Base-by-base conservation (phyloP, 305 asterid genomes). In the Salvia sclarea region DNA sequence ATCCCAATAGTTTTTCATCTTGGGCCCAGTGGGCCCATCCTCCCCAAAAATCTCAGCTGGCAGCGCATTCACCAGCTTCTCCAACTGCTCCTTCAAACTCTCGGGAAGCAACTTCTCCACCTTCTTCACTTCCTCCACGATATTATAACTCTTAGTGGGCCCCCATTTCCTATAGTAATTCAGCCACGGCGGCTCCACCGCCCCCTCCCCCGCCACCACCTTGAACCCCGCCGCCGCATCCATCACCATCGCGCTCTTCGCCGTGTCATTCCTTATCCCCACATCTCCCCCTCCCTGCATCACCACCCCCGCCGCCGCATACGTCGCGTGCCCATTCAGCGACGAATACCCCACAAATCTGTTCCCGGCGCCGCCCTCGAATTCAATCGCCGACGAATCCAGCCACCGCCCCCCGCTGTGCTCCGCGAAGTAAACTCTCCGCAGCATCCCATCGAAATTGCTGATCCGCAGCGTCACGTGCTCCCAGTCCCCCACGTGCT, bases 401-500 rank as follows among this genome's bases (percentile, higher is more conserved):
- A 84, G 73, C 98, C 97, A 92, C 48, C 1, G 20, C 44, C 98
- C 97, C 10, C 71, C 78, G 49, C 87, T 82, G 66, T 92, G 98
- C 67, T 82, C 72, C 2, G 88, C 81, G 61, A 85, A 81, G 66
- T 76, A 92, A 14, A 81, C 91, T 43, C 24, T 80, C 78, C 80
- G 22, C 3, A 92, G 74, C 6, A 77, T 44, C 33, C 98, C 98
- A 52, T 86, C 83, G 33, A 92, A 88, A 25, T 92, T 92, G 84
- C 94, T 92, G 72, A 92, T 81, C 40, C 98, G 72, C 5, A 92
- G 76, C 1, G 98, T 93, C 55, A 93, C 50, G 35, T 93, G 98
- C 66, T 93, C 98, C 98, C 98, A 93, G 38, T 93, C 98, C 56
- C 97, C 98, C 47, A 90, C 83, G 50, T 93, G 98, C 52, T 85